Conservation (phyloP, 495 filamentous ascomycete genomes). For the Neurospora discreta region DNA sequence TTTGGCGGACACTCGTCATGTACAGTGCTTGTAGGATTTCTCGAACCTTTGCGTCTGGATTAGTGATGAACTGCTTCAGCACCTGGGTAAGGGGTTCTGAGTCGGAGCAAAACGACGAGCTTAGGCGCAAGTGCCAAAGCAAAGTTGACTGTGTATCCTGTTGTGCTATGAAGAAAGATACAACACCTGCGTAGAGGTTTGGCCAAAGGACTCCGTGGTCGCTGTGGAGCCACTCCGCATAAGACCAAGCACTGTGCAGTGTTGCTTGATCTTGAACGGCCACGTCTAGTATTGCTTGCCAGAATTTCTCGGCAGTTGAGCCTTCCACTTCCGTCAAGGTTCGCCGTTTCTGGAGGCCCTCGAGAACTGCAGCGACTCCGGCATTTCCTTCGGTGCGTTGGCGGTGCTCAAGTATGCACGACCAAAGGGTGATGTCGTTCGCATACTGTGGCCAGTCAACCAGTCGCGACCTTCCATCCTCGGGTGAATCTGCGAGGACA, state of each 20-base stretch:
- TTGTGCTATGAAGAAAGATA: constrained; percentile 24
- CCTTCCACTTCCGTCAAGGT: constrained; percentile 14
- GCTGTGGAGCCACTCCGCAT: constrained; percentile 43
- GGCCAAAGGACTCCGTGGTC: constrained; percentile 40
- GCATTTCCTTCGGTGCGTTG: constrained; percentile 47
- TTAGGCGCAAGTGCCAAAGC: constrained; percentile 27
- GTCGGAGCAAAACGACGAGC: constrained; percentile 22
- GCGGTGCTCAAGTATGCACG: constrained; percentile 49
- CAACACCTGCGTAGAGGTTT: constrained; percentile 20
- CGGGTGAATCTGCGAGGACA: constrained; percentile 18
- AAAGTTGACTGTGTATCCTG: constrained; percentile 21
- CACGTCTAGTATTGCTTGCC: constrained; percentile 44
- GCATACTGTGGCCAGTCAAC: constrained; percentile 41
- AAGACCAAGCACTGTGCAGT: constrained; percentile 39
- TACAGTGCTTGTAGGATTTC: constrained; percentile 34
- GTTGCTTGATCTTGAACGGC: constrained; percentile 28
- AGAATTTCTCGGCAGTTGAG: constrained; percentile 39
- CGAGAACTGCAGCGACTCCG: constrained; percentile 36
- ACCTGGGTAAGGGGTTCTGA: constrained; percentile 18
- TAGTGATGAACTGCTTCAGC: constrained; percentile 21
- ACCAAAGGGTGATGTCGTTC: constrained; percentile 52
- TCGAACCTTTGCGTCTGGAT: constrained; percentile 14
- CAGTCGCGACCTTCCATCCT: constrained; percentile 29
- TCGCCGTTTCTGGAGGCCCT: constrained; percentile 21
- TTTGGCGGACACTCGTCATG: constrained; percentile 37